Conservation (phyloP, 495 filamentous ascomycete genomes). For the Xylaria curta region DNA sequence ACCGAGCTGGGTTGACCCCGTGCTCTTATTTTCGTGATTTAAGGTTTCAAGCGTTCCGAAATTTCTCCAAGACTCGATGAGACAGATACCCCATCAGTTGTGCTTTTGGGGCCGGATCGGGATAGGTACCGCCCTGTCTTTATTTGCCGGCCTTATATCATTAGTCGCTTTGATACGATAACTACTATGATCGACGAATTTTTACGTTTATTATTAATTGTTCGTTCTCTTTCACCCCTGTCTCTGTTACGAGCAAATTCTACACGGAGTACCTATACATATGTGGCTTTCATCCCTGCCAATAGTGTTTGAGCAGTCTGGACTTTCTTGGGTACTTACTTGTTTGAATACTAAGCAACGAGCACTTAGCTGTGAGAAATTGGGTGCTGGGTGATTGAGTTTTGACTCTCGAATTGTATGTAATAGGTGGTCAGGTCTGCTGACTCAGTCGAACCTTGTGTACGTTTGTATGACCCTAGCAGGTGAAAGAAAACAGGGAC, state of each 20-base stretch:
- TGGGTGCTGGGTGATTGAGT: not conserved
- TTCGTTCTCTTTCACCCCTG: not conserved
- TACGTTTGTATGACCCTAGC: conserved; percentile 15
- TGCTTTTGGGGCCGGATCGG: conserved; percentile 14
- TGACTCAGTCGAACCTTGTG: conserved; percentile 2
- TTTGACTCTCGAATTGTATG: conserved; percentile 17
- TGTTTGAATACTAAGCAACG: conserved; percentile 19
- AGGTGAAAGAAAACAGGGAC: not conserved
- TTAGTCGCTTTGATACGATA: conserved; percentile 22
- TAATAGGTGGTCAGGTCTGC: conserved; percentile 17
- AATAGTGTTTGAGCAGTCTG: conserved; percentile 12
- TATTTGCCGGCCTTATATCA: not conserved
- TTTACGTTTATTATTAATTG: conserved; percentile 23
- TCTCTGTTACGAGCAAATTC: conserved; percentile 8
- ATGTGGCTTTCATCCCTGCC: conserved; percentile 19
- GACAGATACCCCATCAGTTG: conserved; percentile 24
- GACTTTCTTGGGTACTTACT: conserved; percentile 16
- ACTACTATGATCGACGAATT: conserved; percentile 23
- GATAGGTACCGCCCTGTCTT: not conserved
- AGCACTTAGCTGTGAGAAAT: not conserved
- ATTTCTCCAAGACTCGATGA: conserved; percentile 27
- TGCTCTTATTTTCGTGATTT: conserved; percentile 29
- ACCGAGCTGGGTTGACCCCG: conserved; percentile 29
- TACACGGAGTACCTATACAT: not conserved
- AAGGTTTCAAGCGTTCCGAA: conserved; percentile 23